Base-by-base conservation (phyloP, 2,329 filamentous ascomycete species). In the Colletotrichum tamarilloi region DNA sequence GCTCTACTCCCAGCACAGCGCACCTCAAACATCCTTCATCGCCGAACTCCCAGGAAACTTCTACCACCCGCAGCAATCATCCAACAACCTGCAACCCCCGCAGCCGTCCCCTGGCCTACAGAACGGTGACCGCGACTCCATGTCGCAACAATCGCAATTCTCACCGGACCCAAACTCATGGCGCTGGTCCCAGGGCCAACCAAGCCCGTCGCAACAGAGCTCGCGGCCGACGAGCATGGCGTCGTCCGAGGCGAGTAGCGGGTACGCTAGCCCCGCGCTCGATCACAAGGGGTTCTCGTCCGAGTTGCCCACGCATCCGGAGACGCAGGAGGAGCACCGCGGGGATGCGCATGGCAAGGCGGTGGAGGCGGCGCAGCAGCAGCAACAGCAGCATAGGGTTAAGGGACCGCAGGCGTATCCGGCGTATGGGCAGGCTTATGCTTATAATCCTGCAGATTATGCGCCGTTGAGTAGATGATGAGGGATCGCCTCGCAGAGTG, bases 11-110 rank as follows among this genome's bases (percentile, higher is more conserved):
- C 75, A 76, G 59, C 64, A 78, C 7, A 75, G 77, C 55, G 46
- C 64, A n/a, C 76, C 77, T 32, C 64, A 73, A 69, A 67, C 60
- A 8, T 59, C 73, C 60, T 75, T 75, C 62, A 65, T 75, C 49
- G 81, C 83, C 71, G 87, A 89, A 71, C 82, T 89, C 9, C 83
- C 86, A 0, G 88, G 88, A 26, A 88, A 90, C 76, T 87, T 82
- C 77, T 85, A 85, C 75, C 81, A 87, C 57, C 77, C 83, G 0
- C 81, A 84, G 62, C 22, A 73, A 3, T 79, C 80, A 9, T 78
- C 81, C 73, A 81, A 5, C 78, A 78, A 5, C 81, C 81, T 24
- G 76, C 12, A 76, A 4, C 77, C 76, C 3, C 72, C 76, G 14
- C 80, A 76, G 28, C 75, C 63, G 22, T 66, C 68, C 12, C 77